Evolutionary conservation across 2,329 filamentous ascomycete species (phyloP).

Genomic region (Emergomyces pasteurianus): DNA sequence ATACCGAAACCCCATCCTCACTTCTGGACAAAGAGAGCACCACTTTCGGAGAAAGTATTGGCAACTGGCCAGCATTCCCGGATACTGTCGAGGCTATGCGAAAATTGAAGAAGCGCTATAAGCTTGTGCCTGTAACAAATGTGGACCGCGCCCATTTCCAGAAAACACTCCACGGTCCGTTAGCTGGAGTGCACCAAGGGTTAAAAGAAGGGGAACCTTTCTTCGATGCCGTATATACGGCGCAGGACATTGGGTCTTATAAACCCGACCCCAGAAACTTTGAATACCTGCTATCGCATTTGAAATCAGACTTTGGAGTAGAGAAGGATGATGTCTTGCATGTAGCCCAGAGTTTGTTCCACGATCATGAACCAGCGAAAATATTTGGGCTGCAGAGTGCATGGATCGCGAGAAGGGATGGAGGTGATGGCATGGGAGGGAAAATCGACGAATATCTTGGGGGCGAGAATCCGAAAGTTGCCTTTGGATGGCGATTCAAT

Average conservation of each 20-base stretch:
- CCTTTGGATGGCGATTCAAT: conserved; percentile 46
- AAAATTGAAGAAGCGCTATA: conserved; percentile 37
- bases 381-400: conserved; percentile 47
- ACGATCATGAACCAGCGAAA: conserved; percentile 56
- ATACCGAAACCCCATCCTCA: not conserved
- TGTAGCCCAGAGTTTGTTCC: conserved; percentile 54
- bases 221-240: conserved; percentile 59
- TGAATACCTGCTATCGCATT: conserved; percentile 47
- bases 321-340: conserved; percentile 49
- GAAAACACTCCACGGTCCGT: conserved; percentile 34
- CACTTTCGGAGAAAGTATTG: conserved; percentile 39
- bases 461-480: conserved; percentile 11
- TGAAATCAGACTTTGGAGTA: conserved; percentile 44
- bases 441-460: conserved; percentile 30
- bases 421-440: conserved; percentile 30
- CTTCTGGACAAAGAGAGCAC: conserved; percentile 25
- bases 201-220: conserved; percentile 8
- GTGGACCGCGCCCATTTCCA: conserved; percentile 43
- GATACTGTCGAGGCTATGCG: conserved; percentile 45
- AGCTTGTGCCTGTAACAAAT: conserved; percentile 47
- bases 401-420: conserved; percentile 50
- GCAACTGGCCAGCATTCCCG: conserved; percentile 43
- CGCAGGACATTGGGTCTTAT: conserved; percentile 59
- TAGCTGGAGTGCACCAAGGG: conserved; percentile 34
- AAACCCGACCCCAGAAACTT: conserved; percentile 58